Evolutionary conservation across 768 basidiomycete species (phyloP), one percentile per base, ranked within the genome.

Genomic region (Mrakia frigida): DNA sequence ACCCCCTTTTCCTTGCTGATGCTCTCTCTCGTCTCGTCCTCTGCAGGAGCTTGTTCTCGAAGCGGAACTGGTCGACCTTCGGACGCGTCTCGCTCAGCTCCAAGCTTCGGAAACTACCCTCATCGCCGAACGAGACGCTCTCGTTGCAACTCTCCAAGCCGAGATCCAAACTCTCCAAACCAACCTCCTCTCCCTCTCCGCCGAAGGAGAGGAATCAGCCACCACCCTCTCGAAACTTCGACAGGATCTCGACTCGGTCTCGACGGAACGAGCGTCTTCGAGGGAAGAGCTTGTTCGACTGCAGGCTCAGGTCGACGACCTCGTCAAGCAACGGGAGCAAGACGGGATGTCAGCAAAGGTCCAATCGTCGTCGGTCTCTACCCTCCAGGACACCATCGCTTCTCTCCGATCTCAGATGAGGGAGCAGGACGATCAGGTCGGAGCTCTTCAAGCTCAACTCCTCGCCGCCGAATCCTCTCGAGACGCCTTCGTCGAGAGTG

Each of bases 341-440:
- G 74, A 52, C 4, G 50, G 39, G 5, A 31, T 68, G 14, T 50
- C 52, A 1, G 35, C 46, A 0, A 50, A 39, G 14, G 74, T 46
- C 37, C 65, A 59, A 13, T 23, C 50, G 9, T 23, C n/a, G 21
- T 14, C 56, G 31, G 2, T 37, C 46, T 33, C 56, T 28, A 37
- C 41, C 37, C 61, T 56, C 1, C 41, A 50, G 21, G 31, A 53
- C 16, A 41, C 41, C 43, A n/a, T 67, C 50, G 33, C n/a, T 21
- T n/a, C 69, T 21, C 50, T 53, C 31, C 41, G 43, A n/a, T n/a
- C 69, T n/a, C 69, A 70, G 69, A 46, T 70, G 43, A 70, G 43
- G 18, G 69, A 70, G 31, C 65, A 68, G 35, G 65, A 68, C 35
- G 65, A 68, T 21, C 65, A 68, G 3, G 65, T 68, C 65, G 33